These are phyloP conservation scores for Geosmithia flava DNA, from an alignment of 2,329 filamentous ascomycete species.

Conservation along the genomic window DNA sequence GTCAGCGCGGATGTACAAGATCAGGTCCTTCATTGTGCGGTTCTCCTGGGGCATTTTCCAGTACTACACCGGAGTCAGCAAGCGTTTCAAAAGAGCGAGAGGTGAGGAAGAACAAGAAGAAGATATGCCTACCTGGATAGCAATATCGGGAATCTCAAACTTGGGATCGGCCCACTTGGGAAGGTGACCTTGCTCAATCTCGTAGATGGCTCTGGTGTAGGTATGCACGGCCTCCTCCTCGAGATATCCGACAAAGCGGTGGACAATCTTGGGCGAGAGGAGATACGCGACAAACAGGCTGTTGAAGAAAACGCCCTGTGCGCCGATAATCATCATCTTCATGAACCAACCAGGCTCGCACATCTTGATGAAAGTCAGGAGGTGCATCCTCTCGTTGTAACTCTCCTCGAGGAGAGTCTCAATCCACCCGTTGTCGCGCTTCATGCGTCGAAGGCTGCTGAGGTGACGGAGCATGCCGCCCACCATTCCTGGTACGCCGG, in stretches of 20 bases:
- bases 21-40: slow-evolving; percentile 71
- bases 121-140: slow-evolving; percentile 39
- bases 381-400: slow-evolving; percentile 90
- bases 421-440: slow-evolving; percentile 94
- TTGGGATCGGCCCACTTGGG: slow-evolving; percentile 64
- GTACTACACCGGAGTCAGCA: slow-evolving; percentile 34
- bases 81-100: too few species aligned
- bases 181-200: slow-evolving; percentile 74
- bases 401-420: slow-evolving; percentile 82
- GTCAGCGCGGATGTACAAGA: slow-evolving; percentile 82
- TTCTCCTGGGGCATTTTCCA: slow-evolving; percentile 87
- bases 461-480: slow-evolving; percentile 89
- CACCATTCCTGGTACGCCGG: slow-evolving; percentile 94
- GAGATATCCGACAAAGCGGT: slow-evolving; percentile 92
- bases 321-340: slow-evolving; percentile 80
- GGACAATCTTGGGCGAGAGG: slow-evolving; percentile 72
- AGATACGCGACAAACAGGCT: slow-evolving; percentile 83
- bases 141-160: slow-evolving; percentile 76
- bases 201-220: slow-evolving; percentile 78
- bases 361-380: slow-evolving; percentile 87
- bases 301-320: slow-evolving; percentile 96
- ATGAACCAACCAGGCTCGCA: slow-evolving; percentile 67
- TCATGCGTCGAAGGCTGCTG: slow-evolving; percentile 70
- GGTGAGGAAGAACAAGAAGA: not conserved
- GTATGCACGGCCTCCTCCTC: slow-evolving; percentile 96